These are phyloP conservation scores for Eucalyptus brandiana DNA, from an alignment of 345 rosid genomes.

Conservation along the genomic window DNA sequence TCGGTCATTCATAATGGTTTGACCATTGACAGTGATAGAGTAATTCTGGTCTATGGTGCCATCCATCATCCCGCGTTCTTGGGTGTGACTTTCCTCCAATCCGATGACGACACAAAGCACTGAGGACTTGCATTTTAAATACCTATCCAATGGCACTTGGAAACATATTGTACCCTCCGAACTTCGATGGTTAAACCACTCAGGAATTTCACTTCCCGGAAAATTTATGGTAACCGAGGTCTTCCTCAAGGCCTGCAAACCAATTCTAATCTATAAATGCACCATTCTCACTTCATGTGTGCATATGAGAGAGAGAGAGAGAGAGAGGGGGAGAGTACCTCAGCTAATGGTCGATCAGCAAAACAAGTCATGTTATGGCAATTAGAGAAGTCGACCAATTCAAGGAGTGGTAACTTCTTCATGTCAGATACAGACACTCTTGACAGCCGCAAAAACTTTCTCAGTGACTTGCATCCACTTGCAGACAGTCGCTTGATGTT, in stretches of 20 bases:
- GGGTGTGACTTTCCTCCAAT: not conserved
- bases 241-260: not conserved
- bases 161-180: not conserved
- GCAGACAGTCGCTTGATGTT: accelerated
- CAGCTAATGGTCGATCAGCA: not conserved
- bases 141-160: not conserved
- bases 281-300: not conserved
- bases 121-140: accelerated
- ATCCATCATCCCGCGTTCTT: accelerated
- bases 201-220: not conserved
- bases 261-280: not conserved
- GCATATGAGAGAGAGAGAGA: not conserved
- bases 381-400: not conserved
- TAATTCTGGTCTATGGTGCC: not conserved
- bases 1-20: accelerated
- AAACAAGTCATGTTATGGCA: not conserved
- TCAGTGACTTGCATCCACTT: not conserved
- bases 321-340: not conserved
- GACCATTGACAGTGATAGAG: not conserved
- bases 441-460: not conserved
- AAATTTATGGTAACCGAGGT: not conserved
- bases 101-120: accelerated
- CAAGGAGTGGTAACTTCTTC: not conserved
- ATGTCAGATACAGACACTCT: not conserved
- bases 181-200: not conserved